These are phyloP conservation scores for Barnettozyma sp. DNA, from an alignment of 805 yeast genomes.

Conservation along the genomic window DNA sequence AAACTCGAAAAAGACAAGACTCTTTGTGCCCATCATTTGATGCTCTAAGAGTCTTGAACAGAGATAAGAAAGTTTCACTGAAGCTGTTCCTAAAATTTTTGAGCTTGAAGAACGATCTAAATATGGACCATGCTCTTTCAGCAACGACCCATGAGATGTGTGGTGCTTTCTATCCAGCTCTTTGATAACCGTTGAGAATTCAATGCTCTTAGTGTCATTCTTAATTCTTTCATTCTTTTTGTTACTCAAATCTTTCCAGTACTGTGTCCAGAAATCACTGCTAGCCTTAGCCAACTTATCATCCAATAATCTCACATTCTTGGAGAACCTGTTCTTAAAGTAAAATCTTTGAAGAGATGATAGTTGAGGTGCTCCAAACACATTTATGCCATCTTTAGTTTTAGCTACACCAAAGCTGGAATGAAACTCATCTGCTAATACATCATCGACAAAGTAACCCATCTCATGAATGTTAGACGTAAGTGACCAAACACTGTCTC, in stretches of 20 bases:
- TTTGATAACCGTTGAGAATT: constrained; percentile 20
- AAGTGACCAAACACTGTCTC: constrained; percentile 50
- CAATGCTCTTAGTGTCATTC: constrained; percentile 30
- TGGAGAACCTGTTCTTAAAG: constrained; percentile 44
- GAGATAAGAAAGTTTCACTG: constrained; percentile 57
- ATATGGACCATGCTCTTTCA: background rate
- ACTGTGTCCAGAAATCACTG: constrained; percentile 44
- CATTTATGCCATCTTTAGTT: constrained; percentile 26
- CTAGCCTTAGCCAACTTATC: constrained; percentile 31
- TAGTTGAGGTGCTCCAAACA: constrained; percentile 57
- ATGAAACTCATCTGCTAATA: constrained; percentile 35
- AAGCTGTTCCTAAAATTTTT: constrained; percentile 50
- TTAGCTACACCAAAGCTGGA: constrained; percentile 40
- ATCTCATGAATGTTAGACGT: constrained; percentile 58
- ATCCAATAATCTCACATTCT: constrained; percentile 25
- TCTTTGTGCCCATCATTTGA: constrained; percentile 39
- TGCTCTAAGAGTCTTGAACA: constrained; percentile 48
- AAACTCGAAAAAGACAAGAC: constrained; percentile 61
- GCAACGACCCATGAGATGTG: background rate
- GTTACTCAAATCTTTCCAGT: constrained; percentile 40
- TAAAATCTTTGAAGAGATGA: constrained; percentile 44
- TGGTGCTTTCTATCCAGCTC: constrained; percentile 22
- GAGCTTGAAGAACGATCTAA: constrained; percentile 17
- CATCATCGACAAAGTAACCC: constrained; percentile 43
- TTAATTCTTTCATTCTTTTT: constrained; percentile 33